phyloP scores from a whole-genome alignment of 73 alveolate genomes.

The Blepharisma japonicum region DNA sequence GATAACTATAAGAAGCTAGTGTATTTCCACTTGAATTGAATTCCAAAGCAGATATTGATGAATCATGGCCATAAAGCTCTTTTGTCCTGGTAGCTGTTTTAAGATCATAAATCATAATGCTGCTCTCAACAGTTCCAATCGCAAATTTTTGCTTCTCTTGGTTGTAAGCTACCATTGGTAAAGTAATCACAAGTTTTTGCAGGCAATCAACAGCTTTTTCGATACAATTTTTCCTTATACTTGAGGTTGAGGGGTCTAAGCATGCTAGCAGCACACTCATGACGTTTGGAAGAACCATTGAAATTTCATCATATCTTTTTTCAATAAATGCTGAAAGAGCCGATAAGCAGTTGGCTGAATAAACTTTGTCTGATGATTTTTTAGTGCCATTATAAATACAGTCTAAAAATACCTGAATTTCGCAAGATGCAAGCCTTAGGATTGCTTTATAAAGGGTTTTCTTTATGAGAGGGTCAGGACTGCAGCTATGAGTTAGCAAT shows the following conservation, averaged over 20 bases:
- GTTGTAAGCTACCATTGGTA: not conserved
- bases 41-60: not conserved
- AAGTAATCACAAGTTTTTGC: not conserved
- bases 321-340: not conserved
- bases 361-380: not conserved
- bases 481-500: not conserved
- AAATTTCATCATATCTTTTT: not conserved
- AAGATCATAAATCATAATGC: not conserved
- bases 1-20: not conserved
- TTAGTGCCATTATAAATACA: not conserved
- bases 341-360: not conserved
- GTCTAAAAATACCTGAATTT: not conserved
- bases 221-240: not conserved
- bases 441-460: not conserved
- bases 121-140: not conserved
- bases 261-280: not conserved
- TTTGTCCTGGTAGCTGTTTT: not conserved
- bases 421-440: not conserved
- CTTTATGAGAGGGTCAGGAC: not conserved
- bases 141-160: not conserved
- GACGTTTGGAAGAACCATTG: not conserved
- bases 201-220: not conserved
- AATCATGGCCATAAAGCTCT: not conserved
- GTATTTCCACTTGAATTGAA: not conserved
- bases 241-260: not conserved